phyloP scores from a whole-genome alignment of 306 rosid genomes.

The Gillenia trifoliata region DNA sequence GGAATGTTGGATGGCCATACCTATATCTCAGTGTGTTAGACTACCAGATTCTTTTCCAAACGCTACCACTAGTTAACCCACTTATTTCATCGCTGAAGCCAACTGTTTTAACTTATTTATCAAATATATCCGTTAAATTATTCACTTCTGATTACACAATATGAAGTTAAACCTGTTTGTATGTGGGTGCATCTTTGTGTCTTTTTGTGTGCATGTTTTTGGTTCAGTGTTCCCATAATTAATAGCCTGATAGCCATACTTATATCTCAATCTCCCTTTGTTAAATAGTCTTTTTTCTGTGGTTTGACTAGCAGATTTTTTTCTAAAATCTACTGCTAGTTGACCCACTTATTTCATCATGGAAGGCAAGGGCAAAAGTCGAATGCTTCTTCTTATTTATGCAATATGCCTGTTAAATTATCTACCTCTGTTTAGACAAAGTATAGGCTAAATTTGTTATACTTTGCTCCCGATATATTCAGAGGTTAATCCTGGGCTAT shows the following conservation, averaged over 20 bases:
- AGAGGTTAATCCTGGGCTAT: conserved; percentile 47
- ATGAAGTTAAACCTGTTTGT: background rate
- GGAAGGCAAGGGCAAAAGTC: background rate
- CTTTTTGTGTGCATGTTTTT: background rate
- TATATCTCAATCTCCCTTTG: background rate
- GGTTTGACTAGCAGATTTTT: background rate
- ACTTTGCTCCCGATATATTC: conserved; percentile 6
- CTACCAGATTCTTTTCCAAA: background rate
- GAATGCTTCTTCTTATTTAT: background rate
- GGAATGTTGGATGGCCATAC: background rate
- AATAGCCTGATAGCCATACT: background rate
- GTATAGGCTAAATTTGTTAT: background rate
- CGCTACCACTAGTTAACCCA: background rate
- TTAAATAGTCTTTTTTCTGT: background rate
- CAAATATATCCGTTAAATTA: no score
- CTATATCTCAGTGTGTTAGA: background rate
- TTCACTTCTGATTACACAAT: background rate
- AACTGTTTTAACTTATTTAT: no score
- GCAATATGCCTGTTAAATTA: background rate
- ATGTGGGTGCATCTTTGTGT: background rate
- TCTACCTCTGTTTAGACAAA: background rate
- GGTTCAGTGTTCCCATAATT: background rate
- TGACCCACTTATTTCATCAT: no score
- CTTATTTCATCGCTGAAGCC: background rate
- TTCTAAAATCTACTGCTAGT: no score